These are phyloP conservation scores for Polyporus arcularius DNA, from an alignment of 768 basidiomycete genomes.

Conservation along the genomic window DNA sequence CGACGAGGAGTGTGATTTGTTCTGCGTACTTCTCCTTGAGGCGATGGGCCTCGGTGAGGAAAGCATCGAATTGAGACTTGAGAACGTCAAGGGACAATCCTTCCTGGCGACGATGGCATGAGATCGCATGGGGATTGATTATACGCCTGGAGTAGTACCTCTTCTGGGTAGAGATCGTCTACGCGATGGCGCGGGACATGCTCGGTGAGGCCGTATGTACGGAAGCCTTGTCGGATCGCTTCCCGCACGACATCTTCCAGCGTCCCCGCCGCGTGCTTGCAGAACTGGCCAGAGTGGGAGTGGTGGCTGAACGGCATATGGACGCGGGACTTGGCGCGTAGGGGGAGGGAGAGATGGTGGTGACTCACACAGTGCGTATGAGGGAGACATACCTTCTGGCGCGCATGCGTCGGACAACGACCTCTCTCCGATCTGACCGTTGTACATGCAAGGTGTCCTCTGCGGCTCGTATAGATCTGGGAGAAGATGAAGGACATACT, in stretches of 20 bases:
- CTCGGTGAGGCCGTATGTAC: conserved; percentile 85
- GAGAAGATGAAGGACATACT: no score
- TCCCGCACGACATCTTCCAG: conserved; percentile 81
- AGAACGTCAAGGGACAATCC: conserved; percentile 55
- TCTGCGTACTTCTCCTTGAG: conserved; percentile 63
- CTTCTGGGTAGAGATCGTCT: conserved; percentile 91
- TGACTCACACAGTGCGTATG: neutral
- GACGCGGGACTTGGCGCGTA: neutral
- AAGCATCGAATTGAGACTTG: conserved; percentile 64
- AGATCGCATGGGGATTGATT: neutral
- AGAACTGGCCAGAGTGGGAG: conserved; percentile 93
- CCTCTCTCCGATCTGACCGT: no score
- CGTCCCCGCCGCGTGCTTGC: conserved; percentile 81
- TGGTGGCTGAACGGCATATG: conserved; percentile 76
- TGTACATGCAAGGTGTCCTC: no score
- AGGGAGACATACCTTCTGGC: no score
- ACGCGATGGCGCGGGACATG: conserved; percentile 87
- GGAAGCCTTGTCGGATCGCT: conserved; percentile 79
- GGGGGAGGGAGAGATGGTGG: neutral
- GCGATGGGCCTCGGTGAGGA: conserved; percentile 77
- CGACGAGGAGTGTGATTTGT: conserved; percentile 79
- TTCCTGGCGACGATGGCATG: conserved; percentile 42
- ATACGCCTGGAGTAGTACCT: conserved; percentile 49
- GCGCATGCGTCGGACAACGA: no score
- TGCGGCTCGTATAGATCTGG: no score